phyloP scores from a whole-genome alignment of 257 asterid genomes.

The Cinchona pubescens region DNA sequence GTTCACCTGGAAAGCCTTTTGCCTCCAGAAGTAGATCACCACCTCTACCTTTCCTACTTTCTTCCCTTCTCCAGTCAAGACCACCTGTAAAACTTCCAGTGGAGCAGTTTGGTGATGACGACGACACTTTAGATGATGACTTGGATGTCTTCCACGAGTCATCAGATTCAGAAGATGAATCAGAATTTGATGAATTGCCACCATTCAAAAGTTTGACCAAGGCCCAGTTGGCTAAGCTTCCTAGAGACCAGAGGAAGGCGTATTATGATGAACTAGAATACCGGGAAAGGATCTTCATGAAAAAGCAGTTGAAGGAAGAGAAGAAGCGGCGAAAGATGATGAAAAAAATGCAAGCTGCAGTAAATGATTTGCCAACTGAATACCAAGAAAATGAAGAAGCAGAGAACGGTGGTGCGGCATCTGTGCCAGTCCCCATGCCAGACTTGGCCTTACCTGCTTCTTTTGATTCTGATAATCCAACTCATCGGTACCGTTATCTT shows the following conservation, averaged over 20 bases:
- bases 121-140: constrained; percentile 64
- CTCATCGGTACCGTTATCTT: constrained; percentile 85
- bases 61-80: constrained; percentile 88
- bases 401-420: constrained; percentile 64
- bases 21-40: constrained; percentile 68
- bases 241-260: constrained; percentile 66
- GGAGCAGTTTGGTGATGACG: constrained; percentile 75
- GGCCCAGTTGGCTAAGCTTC: constrained; percentile 75
- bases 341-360: constrained; percentile 74
- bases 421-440: constrained; percentile 93
- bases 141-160: constrained; percentile 61
- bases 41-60: constrained; percentile 78
- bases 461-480: constrained; percentile 95
- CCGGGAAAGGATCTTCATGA: constrained; percentile 83
- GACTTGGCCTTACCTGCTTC: constrained; percentile 89
- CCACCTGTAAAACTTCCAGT: constrained; percentile 89
- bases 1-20: constrained; percentile 76
- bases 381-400: constrained; percentile 59
- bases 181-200: constrained; percentile 82
- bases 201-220: constrained; percentile 81
- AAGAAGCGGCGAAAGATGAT: constrained; percentile 68
- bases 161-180: constrained; percentile 71
- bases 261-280: constrained; percentile 87
- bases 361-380: constrained; percentile 49
- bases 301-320: constrained; percentile 91